Conservation (phyloP, 768 basidiomycete species). For the Termitomyces sp. region DNA sequence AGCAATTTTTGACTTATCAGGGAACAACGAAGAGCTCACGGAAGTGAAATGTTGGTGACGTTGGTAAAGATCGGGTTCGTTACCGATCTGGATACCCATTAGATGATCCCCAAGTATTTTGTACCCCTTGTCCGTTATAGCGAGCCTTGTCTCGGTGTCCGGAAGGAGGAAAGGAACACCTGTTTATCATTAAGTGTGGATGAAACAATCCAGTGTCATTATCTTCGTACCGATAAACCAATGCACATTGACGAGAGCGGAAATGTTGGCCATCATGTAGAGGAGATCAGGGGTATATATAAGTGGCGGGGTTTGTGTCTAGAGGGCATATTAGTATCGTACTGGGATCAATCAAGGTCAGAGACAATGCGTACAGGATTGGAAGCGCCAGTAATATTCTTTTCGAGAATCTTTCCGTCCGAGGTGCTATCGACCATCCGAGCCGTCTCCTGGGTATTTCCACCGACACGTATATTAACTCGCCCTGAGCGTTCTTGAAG, state of each 20-base stretch:
- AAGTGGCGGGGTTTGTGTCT: constrained; percentile 71
- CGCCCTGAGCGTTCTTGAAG: constrained; percentile 60
- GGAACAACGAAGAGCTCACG: constrained; percentile 8
- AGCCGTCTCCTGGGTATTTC: constrained; percentile 76
- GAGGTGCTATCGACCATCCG: constrained; percentile 44
- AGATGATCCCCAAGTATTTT: constrained; percentile 65
- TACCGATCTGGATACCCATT: constrained; percentile 68
- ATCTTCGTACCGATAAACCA: constrained; percentile 58
- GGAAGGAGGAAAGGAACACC: constrained; percentile 57
- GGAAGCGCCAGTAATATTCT: constrained; percentile 12
- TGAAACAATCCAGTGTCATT: background rate
- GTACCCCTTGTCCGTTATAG: constrained; percentile 59
- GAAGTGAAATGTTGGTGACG: constrained; percentile 34
- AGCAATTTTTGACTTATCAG: constrained; percentile 39
- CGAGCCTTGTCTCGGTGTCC: constrained; percentile 50
- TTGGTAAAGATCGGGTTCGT: constrained; percentile 60
- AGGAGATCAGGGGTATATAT: constrained; percentile 65
- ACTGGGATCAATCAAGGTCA: background rate
- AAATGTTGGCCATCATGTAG: constrained; percentile 64
- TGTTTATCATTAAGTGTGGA: constrained; percentile 1
- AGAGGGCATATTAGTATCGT: background rate
- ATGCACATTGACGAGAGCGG: constrained; percentile 52
- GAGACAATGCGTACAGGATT: constrained; percentile 13
- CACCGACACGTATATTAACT: constrained; percentile 69
- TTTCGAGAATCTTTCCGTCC: constrained; percentile 29